phyloP scores from a whole-genome alignment of 2,329 filamentous ascomycete species.

The Pseudogymnoascus sp. region DNA sequence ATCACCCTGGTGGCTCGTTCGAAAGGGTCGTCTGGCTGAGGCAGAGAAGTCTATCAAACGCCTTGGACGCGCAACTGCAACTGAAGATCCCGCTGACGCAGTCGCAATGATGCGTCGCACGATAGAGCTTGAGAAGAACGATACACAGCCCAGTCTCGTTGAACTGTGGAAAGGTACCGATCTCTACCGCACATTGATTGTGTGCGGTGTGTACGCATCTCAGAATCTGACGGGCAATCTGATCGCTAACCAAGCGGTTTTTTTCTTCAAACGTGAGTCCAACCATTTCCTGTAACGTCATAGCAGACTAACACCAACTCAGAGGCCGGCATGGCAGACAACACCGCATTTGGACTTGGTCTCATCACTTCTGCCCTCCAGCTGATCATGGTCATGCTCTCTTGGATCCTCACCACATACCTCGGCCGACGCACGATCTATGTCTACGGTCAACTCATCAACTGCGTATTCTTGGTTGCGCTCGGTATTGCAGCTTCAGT shows the following conservation, averaged over 20 bases:
- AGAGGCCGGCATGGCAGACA: conserved; percentile 51
- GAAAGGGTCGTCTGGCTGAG: conserved; percentile 32
- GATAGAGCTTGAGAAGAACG: conserved; percentile 43
- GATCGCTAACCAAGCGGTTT: conserved; percentile 44
- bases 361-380: conserved; percentile 59
- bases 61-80: conserved; percentile 36
- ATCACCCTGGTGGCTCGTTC: conserved; percentile 42
- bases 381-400: conserved; percentile 54
- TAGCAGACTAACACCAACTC: conserved; percentile 25
- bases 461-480: conserved; percentile 44
- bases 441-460: conserved; percentile 49
- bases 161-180: conserved; percentile 50
- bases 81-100: conserved; percentile 34
- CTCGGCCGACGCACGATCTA: conserved; percentile 58
- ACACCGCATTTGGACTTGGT: conserved; percentile 52
- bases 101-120: conserved; percentile 53
- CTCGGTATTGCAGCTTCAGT: conserved; percentile 53
- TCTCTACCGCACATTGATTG: conserved; percentile 44
- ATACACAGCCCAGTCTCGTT: conserved; percentile 34
- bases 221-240: conserved; percentile 56
- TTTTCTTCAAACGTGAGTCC: conserved; percentile 32
- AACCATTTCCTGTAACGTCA: not conserved
- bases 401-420: conserved; percentile 58
- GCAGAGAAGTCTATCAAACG: conserved; percentile 41
- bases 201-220: conserved; percentile 48